Percentiles rank a stretch among this genome's conserved stretches.
These are phyloP conservation scores for Scleromitrula shiraiana DNA, from an alignment of 2,329 filamentous ascomycete species.

Conservation along the genomic window DNA sequence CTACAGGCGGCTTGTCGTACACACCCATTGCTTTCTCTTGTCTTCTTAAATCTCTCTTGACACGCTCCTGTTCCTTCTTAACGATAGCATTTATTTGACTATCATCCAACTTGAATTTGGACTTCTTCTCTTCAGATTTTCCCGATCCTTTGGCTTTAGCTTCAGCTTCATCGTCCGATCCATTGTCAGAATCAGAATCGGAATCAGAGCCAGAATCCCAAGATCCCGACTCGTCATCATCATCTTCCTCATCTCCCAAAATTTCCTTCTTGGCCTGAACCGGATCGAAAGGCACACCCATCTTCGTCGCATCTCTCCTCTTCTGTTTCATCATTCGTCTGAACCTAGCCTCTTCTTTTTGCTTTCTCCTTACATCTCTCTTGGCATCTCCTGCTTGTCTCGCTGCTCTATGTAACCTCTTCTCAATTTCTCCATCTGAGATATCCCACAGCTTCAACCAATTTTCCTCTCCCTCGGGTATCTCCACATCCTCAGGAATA, in stretches of 20 bases:
- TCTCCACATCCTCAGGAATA: conserved; percentile 22
- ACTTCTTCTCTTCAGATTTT: conserved; percentile 4
- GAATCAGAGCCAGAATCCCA: too few relatives aligned
- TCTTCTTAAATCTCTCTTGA: conserved; percentile 2
- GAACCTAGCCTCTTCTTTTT: conserved; percentile 23
- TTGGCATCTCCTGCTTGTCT: conserved; percentile 16
- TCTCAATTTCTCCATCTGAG: conserved; percentile 25
- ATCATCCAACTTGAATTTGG: conserved; percentile 5
- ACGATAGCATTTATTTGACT: conserved; percentile 5
- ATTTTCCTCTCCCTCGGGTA: conserved; percentile 28
- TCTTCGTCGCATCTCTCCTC: conserved; percentile 19
- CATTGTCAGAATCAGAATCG: conserved; percentile 8
- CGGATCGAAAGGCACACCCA: conserved; percentile 20
- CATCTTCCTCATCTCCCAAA: conserved; percentile 12
- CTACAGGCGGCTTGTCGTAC: conserved; percentile 2
- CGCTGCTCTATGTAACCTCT: conserved; percentile 19
- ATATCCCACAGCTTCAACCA: conserved; percentile 30
- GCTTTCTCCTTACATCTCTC: conserved; percentile 16
- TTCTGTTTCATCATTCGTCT: conserved; percentile 23
- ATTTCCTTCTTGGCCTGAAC: conserved; percentile 20
- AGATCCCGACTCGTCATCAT: conserved; percentile 5
- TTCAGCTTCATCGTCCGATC: not conserved
- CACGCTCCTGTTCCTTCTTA: conserved; percentile 7
- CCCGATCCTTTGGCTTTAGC: conserved; percentile 1
- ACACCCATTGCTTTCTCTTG: conserved; percentile 7